phyloP scores from a whole-genome alignment of 2,329 filamentous ascomycete genomes.

The Grosmannia penicillata region DNA sequence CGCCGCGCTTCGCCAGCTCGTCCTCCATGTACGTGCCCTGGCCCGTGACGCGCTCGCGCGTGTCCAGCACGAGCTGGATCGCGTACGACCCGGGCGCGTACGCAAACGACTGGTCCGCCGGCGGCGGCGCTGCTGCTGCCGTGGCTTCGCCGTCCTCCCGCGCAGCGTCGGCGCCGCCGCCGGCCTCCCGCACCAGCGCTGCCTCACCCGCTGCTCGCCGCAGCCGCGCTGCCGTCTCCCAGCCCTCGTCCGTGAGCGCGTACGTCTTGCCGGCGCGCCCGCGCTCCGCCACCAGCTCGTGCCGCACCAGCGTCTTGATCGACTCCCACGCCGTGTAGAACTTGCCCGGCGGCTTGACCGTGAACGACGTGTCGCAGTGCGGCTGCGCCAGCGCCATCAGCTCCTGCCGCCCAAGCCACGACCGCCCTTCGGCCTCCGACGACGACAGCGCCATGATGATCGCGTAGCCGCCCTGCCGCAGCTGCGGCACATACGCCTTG shows the following conservation, averaged over 20 bases:
- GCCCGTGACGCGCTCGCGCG: slow-evolving; percentile 56
- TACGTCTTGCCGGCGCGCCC: slow-evolving; percentile 56
- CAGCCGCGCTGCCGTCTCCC: slow-evolving; percentile 56
- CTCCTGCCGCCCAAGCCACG: slow-evolving; percentile 51
- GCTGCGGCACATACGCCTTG: slow-evolving; percentile 56
- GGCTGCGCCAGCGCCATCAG: slow-evolving; percentile 56
- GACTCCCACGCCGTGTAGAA: slow-evolving; percentile 74
- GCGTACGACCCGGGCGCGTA: slow-evolving; percentile 53
- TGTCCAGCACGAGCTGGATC: slow-evolving; percentile 59
- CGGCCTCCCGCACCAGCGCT: neutral
- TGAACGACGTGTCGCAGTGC: slow-evolving; percentile 61
- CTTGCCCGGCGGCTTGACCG: slow-evolving; percentile 47
- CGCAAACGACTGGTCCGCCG: slow-evolving; percentile 31
- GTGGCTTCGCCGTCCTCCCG: neutral
- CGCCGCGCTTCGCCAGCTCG: slow-evolving; percentile 51
- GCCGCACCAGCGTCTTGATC: slow-evolving; percentile 60
- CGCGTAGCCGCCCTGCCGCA: slow-evolving; percentile 63
- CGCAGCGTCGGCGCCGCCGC: neutral
- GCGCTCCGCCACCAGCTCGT: slow-evolving; percentile 59
- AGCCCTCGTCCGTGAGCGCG: slow-evolving; percentile 60
- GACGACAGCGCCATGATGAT: slow-evolving; percentile 52
- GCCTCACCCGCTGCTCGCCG: slow-evolving; percentile 17
- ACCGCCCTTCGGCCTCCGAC: slow-evolving; percentile 35
- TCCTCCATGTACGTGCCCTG: slow-evolving; percentile 67
- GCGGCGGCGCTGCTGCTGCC: neutral